These are phyloP conservation scores for Diplodia mutila DNA, from an alignment of 2,329 filamentous ascomycete genomes.

Conservation along the genomic window DNA sequence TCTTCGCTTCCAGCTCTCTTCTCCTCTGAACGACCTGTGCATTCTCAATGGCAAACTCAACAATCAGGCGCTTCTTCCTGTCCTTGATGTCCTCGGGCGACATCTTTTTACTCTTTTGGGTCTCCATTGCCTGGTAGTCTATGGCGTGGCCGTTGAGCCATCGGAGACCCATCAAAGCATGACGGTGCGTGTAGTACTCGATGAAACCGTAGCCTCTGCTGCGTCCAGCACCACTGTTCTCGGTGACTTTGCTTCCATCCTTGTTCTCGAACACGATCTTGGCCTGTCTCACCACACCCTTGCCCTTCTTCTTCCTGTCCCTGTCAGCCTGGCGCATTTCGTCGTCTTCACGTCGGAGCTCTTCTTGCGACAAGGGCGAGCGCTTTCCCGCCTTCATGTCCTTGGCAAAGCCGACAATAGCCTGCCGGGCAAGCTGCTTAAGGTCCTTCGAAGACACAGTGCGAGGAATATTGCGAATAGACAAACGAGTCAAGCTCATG, in stretches of 20 bases:
- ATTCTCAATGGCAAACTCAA: constrained; percentile 98
- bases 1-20: constrained; percentile 64
- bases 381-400: constrained; percentile 82
- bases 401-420: constrained; percentile 90
- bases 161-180: constrained; percentile 89
- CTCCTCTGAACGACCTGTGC: constrained; percentile 89
- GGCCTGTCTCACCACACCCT: constrained; percentile 86
- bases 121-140: constrained; percentile 54
- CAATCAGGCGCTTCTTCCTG: constrained; percentile 86
- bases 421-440: constrained; percentile 87
- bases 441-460: constrained; percentile 83
- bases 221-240: constrained; percentile 75
- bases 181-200: constrained; percentile 91
- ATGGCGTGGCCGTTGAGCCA: constrained; percentile 84
- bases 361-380: constrained; percentile 83
- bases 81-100: constrained; percentile 59
- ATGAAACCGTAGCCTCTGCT: constrained; percentile 96
- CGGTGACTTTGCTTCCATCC: constrained; percentile 80
- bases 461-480: constrained; percentile 87
- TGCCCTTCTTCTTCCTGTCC: constrained; percentile 77
- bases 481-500: constrained; percentile 85
- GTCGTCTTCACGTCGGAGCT: constrained; percentile 76
- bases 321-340: constrained; percentile 81
- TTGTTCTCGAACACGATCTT: constrained; percentile 93
- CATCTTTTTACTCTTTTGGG: constrained; percentile 47